phyloP scores from a whole-genome alignment of 805 yeast species.

The Maudiozyma pseudohumilis region DNA sequence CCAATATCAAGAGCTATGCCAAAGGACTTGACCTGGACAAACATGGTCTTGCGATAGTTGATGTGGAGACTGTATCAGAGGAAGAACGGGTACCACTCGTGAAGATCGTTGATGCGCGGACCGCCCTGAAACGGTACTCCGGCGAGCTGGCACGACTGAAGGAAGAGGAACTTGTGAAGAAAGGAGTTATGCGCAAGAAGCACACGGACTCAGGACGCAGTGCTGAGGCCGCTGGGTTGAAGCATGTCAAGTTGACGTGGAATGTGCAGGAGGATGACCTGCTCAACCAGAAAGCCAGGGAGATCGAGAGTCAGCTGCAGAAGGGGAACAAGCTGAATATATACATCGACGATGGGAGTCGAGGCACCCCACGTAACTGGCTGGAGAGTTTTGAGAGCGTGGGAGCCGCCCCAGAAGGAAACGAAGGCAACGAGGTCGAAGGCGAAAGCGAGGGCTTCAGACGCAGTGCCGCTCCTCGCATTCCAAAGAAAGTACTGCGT shows the following conservation, averaged over 20 bases:
- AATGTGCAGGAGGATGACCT: conserved; percentile 45
- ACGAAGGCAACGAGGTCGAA: conserved; percentile 7
- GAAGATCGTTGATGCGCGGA: conserved; percentile 18
- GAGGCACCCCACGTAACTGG: conserved; percentile 17
- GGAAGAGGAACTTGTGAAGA: conserved; percentile 16
- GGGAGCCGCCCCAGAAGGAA: not conserved
- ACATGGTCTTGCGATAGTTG: conserved; percentile 19
- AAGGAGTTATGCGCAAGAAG: conserved; percentile 14
- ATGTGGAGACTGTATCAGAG: conserved; percentile 13
- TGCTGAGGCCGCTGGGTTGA: conserved; percentile 32
- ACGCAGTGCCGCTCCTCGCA: conserved; percentile 5
- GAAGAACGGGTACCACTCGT: conserved; percentile 18
- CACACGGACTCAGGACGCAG: conserved; percentile 10
- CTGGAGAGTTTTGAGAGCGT: conserved; percentile 18
- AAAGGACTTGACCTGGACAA: conserved; percentile 20
- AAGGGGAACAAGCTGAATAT: conserved; percentile 36
- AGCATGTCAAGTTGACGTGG: conserved; percentile 46
- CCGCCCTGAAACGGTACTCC: conserved; percentile 22
- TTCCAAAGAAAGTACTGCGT: conserved; percentile 26
- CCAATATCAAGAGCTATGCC: conserved; percentile 18
- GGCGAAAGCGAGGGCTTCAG: no score
- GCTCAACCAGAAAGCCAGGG: conserved; percentile 42
- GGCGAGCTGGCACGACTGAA: conserved; percentile 21
- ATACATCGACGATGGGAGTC: conserved; percentile 33
- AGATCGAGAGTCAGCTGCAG: conserved; percentile 35